Evolutionary conservation across 2,329 filamentous ascomycete species (phyloP).

Genomic region (Beauveria varroae): DNA sequence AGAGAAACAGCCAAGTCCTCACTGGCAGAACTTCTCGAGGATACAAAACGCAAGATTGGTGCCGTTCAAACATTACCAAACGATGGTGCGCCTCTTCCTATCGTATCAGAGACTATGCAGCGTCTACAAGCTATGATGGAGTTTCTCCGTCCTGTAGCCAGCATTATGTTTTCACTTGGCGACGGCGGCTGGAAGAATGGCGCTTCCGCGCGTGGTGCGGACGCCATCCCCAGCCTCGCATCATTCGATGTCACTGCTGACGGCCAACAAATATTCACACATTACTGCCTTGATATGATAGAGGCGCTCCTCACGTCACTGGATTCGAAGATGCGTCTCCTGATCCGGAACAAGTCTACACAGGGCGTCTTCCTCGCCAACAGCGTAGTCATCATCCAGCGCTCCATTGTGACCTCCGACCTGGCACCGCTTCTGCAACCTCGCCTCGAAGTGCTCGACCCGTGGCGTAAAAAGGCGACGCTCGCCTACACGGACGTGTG

Average conservation of each 20-base stretch:
- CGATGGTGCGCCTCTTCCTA: constrained; percentile 70
- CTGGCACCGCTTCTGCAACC: constrained; percentile 63
- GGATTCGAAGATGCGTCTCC: constrained; percentile 61
- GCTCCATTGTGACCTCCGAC: constrained; percentile 75
- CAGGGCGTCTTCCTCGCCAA: constrained; percentile 90
- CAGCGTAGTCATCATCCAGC: constrained; percentile 74
- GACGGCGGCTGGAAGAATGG: constrained; percentile 77
- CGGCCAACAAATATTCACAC: constrained; percentile 76
- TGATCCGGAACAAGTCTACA: constrained; percentile 70
- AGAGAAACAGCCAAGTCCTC: constrained; percentile 88
- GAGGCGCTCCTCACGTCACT: constrained; percentile 70
- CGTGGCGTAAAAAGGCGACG: constrained; percentile 81
- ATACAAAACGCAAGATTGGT: constrained; percentile 64
- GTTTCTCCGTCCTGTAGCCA: constrained; percentile 78
- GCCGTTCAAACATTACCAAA: constrained; percentile 60
- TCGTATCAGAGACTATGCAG: constrained; percentile 79
- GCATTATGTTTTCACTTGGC: constrained; percentile 84
- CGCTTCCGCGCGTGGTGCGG: constrained; percentile 47
- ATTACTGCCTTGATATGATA: constrained; percentile 85
- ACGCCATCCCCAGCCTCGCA: constrained; percentile 61
- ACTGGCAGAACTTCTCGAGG: constrained; percentile 73
- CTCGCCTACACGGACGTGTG: constrained; percentile 78
- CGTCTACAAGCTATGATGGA: constrained; percentile 80
- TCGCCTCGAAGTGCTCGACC: constrained; percentile 61
- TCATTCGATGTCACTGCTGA: constrained; percentile 87